Evolutionary conservation across 176 grass and related monocot genomes (phyloP).

Genomic region (Elaeis guineensis): DNA sequence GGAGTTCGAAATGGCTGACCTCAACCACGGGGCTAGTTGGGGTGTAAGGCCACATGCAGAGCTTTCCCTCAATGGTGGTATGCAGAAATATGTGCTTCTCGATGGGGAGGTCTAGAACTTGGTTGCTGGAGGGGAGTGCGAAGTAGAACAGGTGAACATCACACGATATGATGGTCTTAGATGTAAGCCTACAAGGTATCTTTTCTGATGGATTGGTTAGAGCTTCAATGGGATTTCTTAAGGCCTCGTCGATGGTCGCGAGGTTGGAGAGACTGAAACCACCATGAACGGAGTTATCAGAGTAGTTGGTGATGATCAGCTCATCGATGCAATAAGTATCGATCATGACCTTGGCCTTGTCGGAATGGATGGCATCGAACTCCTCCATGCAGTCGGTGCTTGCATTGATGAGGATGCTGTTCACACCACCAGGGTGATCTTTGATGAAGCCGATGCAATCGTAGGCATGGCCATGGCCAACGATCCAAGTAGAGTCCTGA

Average conservation of each 20-base stretch:
- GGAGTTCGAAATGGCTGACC: too few species aligned
- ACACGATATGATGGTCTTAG: conserved; percentile 35
- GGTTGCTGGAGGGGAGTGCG: conserved; percentile 35
- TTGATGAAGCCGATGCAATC: conserved; percentile 75
- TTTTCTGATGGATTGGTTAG: too few species aligned
- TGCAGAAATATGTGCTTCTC: conserved; percentile 71
- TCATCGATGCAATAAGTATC: too few species aligned
- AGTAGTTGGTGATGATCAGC: too few species aligned
- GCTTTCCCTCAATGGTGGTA: conserved; percentile 39
- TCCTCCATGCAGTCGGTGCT: conserved; percentile 80
- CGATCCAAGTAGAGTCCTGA: conserved; percentile 65
- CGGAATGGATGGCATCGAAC: too few species aligned
- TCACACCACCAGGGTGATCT: conserved; percentile 75
- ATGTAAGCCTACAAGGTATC: conserved; percentile 56
- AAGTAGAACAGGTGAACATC: conserved; percentile 55
- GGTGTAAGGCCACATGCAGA: conserved; percentile 75
- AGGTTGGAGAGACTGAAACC: too few species aligned
- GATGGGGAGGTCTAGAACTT: conserved; percentile 49
- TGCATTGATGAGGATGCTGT: conserved; percentile 93
- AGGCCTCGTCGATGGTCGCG: too few species aligned
- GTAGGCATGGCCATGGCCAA: conserved; percentile 71
- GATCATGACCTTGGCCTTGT: too few species aligned
- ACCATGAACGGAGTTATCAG: too few species aligned
- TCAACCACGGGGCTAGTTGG: conserved; percentile 42
- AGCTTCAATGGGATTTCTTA: too few species aligned